These are phyloP conservation scores for Nepenthes alata DNA, from an alignment of 179 eudicot genomes.

Conservation along the genomic window DNA sequence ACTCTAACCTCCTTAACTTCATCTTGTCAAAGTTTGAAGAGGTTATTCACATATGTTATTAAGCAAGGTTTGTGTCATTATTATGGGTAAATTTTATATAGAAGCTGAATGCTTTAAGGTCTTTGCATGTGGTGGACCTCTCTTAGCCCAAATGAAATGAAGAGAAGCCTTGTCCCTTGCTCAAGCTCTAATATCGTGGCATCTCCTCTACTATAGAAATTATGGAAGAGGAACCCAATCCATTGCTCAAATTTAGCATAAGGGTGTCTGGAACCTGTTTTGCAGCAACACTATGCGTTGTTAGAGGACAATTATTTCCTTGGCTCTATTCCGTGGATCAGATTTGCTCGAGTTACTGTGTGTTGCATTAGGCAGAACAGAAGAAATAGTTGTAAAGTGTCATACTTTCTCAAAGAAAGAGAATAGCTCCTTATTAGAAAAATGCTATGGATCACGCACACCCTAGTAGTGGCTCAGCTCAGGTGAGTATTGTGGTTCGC, in stretches of 20 bases:
- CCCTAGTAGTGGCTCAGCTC: no score
- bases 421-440: no score
- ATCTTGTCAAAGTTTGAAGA: background rate
- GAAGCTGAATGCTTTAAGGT: background rate
- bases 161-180: slow-evolving; percentile 20
- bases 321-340: background rate
- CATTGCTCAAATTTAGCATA: slow-evolving; percentile 5
- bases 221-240: slow-evolving; percentile 3
- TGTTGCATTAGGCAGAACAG: no score
- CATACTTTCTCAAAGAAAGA: no score
- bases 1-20: background rate
- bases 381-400: no score
- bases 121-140: background rate
- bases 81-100: background rate
- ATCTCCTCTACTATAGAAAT: slow-evolving; percentile 15
- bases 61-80: background rate
- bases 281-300: background rate
- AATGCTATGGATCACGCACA: no score
- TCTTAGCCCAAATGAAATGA: slow-evolving; percentile 1
- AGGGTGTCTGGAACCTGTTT: background rate
- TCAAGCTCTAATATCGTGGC: slow-evolving; percentile 14
- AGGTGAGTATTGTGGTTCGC: no score
- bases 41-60: background rate
- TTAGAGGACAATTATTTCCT: background rate
- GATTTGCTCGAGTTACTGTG: no score